Percentiles rank a stretch among this genome's conserved stretches.
Evolutionary conservation across 2,329 filamentous ascomycete species (phyloP).

Genomic region (Cladosporium sp.): DNA sequence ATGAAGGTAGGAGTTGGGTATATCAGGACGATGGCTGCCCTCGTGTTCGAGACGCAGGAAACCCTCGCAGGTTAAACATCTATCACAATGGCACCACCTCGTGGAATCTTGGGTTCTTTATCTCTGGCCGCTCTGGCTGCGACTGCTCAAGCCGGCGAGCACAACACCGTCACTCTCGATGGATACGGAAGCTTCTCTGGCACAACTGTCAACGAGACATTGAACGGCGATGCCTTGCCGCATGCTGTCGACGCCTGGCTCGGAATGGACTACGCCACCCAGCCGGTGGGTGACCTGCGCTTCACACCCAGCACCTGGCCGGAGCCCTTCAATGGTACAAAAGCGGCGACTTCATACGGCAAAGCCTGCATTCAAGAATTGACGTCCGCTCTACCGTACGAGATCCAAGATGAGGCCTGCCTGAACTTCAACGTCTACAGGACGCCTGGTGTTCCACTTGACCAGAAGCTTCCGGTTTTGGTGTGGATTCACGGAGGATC

Average conservation of each 20-base stretch:
- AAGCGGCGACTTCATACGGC: conserved; percentile 27
- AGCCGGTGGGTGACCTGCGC: conserved; percentile 8
- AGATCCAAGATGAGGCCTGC: conserved; percentile 47
- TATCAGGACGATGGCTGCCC: too few relatives aligned
- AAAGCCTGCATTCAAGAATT: conserved; percentile 33
- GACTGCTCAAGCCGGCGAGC: background rate
- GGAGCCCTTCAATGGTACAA: background rate
- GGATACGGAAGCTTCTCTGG: conserved; percentile 10
- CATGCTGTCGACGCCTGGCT: conserved; percentile 6
- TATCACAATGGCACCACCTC: background rate
- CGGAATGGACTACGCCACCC: conserved; percentile 4
- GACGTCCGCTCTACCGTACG: background rate
- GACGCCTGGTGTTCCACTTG: conserved; percentile 27
- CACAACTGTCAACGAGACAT: conserved; percentile 5
- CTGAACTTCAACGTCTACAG: conserved; percentile 58
- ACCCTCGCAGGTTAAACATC: background rate
- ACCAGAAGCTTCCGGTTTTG: conserved; percentile 48
- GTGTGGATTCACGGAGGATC: conserved; percentile 62
- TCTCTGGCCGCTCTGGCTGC: background rate
- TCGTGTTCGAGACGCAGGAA: too few relatives aligned
- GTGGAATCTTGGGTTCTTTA: background rate
- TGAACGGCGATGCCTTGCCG: conserved; percentile 3
- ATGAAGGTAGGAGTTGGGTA: too few relatives aligned
- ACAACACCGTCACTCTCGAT: background rate
- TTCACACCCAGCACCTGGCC: conserved; percentile 1